A percentile compares a stretch with the other conserved stretches of the same genome.
phyloP scores from a whole-genome alignment of 345 rosid genomes.

The Lenwebbia sp. region DNA sequence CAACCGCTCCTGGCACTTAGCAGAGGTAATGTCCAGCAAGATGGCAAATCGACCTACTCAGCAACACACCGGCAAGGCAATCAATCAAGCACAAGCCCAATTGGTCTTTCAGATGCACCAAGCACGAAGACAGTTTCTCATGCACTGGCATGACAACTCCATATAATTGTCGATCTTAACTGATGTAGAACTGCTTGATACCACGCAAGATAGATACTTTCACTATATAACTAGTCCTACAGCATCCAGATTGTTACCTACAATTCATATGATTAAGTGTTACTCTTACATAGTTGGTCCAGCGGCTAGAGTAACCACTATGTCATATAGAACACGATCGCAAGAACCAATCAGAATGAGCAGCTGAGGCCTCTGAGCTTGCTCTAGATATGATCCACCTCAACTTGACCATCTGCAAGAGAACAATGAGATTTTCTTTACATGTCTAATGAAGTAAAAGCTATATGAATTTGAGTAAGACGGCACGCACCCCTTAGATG shows the following conservation, averaged over 20 bases:
- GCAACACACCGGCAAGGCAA: neutral
- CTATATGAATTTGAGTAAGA: neutral
- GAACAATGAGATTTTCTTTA: neutral
- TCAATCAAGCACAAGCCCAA: neutral
- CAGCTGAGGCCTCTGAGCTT: neutral
- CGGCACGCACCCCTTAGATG: conserved; percentile 38
- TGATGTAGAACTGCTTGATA: neutral
- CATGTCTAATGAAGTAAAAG: neutral
- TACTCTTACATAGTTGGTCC: neutral
- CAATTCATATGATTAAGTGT: neutral
- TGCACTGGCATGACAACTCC: neutral
- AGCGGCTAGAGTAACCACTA: neutral
- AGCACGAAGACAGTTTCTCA: neutral
- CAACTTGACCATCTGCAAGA: conserved; percentile 50
- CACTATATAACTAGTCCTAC: neutral
- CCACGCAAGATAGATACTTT: neutral
- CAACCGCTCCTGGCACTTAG: neutral
- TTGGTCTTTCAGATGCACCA: neutral
- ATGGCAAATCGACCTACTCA: neutral
- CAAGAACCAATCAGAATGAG: neutral
- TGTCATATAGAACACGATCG: neutral
- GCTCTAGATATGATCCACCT: conserved; percentile 20
- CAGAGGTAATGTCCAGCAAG: neutral
- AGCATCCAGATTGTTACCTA: neutral
- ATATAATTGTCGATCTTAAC: neutral